phyloP scores from a whole-genome alignment of 2,329 filamentous ascomycete species.

The Trichoderma atrobrunneum region DNA sequence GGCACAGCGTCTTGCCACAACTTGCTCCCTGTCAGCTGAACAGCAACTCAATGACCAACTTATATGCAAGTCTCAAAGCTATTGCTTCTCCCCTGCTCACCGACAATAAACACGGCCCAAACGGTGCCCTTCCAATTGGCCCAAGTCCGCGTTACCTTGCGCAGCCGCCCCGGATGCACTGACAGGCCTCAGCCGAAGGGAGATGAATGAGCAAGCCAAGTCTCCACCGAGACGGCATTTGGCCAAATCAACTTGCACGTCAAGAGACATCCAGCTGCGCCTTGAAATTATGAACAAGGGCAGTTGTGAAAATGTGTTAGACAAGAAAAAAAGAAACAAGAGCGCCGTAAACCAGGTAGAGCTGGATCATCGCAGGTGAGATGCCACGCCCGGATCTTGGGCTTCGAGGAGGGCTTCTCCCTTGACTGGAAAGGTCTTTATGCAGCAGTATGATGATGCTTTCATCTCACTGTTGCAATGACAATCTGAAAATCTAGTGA shows the following conservation, averaged over 20 bases:
- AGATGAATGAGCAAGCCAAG: not conserved
- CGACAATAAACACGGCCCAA: not conserved
- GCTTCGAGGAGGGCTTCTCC: not conserved
- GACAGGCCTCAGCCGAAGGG: not conserved
- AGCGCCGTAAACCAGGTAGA: not conserved
- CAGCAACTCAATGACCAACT: not conserved
- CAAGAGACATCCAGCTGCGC: not conserved
- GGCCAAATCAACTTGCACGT: not conserved
- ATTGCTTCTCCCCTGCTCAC: not conserved
- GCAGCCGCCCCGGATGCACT: not conserved
- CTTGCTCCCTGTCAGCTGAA: not conserved
- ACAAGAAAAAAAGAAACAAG: not conserved
- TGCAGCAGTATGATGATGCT: not conserved
- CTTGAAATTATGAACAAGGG: not conserved
- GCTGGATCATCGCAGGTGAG: not conserved
- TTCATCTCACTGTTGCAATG: not conserved
- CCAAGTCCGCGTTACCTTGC: not conserved
- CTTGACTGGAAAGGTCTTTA: not conserved
- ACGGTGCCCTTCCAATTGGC: not conserved
- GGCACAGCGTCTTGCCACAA: not conserved
- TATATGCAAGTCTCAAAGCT: not conserved
- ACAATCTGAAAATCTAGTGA: not conserved
- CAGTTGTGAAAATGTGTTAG: not conserved
- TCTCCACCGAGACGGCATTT: not conserved
- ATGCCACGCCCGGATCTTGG: not conserved